These are phyloP conservation scores for Sphenostylis stenocarpa DNA, from an alignment of 306 rosid species.

Conservation along the genomic window DNA sequence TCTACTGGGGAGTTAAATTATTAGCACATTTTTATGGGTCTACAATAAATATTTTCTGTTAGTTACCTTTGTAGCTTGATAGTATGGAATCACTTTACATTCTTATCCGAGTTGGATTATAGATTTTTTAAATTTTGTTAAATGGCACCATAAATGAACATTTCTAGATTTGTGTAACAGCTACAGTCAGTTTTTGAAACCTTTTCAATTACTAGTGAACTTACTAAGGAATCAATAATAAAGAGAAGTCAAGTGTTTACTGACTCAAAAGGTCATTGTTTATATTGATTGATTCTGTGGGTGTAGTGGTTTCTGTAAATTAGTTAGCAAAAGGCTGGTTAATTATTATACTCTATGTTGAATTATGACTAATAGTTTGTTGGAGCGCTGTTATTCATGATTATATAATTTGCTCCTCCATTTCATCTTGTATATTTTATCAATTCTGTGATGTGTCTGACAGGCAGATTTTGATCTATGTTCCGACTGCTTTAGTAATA, in stretches of 20 bases:
- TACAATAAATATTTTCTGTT: not conserved
- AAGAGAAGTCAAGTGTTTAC: conserved; percentile 15
- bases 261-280: not conserved
- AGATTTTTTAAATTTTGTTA: conserved; percentile 12
- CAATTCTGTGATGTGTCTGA: conserved; percentile 46
- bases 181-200: not conserved
- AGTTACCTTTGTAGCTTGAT: conserved; percentile 16
- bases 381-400: not conserved
- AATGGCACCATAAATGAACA: conserved; percentile 22
- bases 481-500: conserved; percentile 79
- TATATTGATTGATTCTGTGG: conserved; percentile 7
- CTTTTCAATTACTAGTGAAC: conserved; percentile 26
- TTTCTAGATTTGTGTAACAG: conserved; percentile 23
- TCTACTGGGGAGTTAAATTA: conserved; percentile 8
- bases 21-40: conserved; percentile 16
- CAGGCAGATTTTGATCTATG: conserved; percentile 98
- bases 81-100: conserved; percentile 17
- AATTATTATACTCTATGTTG: not conserved
- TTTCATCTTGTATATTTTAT: conserved; percentile 28
- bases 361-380: conserved; percentile 8
- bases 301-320: conserved; percentile 18
- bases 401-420: conserved; percentile 12
- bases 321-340: conserved; percentile 13
- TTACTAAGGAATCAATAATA: conserved; percentile 13
- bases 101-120: conserved; percentile 19